These are phyloP conservation scores for Neonectria sp. DNA, from an alignment of 2,329 filamentous ascomycete species.

Conservation along the genomic window DNA sequence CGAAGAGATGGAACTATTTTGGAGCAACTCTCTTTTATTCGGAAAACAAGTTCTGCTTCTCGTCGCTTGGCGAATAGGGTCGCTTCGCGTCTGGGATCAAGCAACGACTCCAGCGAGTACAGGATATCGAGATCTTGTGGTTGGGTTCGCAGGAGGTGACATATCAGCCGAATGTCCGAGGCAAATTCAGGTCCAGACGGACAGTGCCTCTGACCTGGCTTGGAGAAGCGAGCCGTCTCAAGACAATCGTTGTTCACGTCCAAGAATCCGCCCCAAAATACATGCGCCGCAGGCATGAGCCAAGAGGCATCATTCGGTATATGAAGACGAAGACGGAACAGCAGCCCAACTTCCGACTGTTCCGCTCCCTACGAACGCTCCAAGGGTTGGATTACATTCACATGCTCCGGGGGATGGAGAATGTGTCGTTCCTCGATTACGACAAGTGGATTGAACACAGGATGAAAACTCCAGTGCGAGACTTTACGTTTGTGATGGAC, in stretches of 20 bases:
- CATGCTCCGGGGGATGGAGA: conserved; percentile 59
- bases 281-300: conserved; percentile 58
- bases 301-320: conserved; percentile 36
- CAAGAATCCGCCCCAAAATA: conserved; percentile 52
- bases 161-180: conserved; percentile 23
- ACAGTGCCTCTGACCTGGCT: conserved; percentile 56
- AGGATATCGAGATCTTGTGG: conserved; percentile 62
- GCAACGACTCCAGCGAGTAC: conserved; percentile 58
- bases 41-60: conserved; percentile 65
- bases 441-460: conserved; percentile 39
- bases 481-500: conserved; percentile 49
- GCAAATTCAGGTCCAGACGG: conserved; percentile 55
- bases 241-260: conserved; percentile 58
- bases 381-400: conserved; percentile 63
- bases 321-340: conserved; percentile 48
- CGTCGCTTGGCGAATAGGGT: conserved; percentile 66
- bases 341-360: conserved; percentile 59
- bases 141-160: conserved; percentile 55
- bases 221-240: conserved; percentile 55
- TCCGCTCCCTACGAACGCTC: conserved; percentile 56
- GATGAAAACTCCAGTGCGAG: conserved; percentile 41
- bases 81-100: conserved; percentile 62
- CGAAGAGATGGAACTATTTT: conserved; percentile 57
- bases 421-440: conserved; percentile 60
- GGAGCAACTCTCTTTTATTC: conserved; percentile 64